Conservation (phyloP, 371 early-diverging fungal genomes). For the Mortierella sp. region DNA sequence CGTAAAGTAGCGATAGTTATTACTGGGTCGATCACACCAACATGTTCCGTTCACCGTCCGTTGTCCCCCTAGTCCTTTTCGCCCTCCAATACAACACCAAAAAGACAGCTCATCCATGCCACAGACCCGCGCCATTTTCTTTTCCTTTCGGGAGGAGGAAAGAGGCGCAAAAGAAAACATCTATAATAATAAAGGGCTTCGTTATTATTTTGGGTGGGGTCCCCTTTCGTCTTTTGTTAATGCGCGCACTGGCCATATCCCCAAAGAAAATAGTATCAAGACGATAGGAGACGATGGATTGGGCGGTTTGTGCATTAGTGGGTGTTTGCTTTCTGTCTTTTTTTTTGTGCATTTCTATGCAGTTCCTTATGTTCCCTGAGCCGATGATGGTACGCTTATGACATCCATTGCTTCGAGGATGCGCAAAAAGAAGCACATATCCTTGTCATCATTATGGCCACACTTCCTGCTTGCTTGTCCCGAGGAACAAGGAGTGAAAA, state of each 20-base stretch:
- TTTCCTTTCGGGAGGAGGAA: neutral
- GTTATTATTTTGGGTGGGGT: neutral
- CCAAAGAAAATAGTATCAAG: neutral
- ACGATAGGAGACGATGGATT: neutral
- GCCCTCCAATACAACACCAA: no score
- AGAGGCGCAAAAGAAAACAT: neutral
- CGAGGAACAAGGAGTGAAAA: neutral
- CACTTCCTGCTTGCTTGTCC: neutral
- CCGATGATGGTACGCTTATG: neutral
- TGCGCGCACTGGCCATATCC: conserved; percentile 13
- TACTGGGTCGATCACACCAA: neutral
- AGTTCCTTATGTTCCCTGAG: neutral
- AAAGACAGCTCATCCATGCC: neutral
- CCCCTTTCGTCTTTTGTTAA: neutral
- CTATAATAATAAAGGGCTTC: neutral
- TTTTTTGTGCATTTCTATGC: neutral
- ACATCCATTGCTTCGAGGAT: neutral
- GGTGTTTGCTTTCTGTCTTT: neutral
- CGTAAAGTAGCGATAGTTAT: neutral
- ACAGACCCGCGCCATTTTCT: neutral
- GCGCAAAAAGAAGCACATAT: neutral
- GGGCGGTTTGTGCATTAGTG: neutral
- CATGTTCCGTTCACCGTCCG: neutral
- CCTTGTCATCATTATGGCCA: neutral
- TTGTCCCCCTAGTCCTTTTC: neutral